Percentiles rank a stretch among this genome's conserved stretches.
phyloP scores from a whole-genome alignment of 2,329 filamentous ascomycete species.

The Dactylellina haptotyla region DNA sequence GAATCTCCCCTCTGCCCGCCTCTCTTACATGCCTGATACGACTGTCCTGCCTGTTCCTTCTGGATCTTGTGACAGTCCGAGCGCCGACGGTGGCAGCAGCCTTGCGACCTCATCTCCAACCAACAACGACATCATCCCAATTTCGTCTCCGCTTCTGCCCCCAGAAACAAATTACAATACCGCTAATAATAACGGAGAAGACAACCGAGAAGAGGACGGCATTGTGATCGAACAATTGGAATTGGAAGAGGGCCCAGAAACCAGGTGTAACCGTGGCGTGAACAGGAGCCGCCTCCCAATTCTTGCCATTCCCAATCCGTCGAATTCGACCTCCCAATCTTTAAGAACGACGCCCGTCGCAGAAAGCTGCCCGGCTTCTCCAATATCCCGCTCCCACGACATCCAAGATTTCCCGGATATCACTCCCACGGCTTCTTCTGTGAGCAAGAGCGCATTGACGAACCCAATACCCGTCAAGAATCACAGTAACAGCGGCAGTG shows the following conservation, averaged over 20 bases:
- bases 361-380: conserved; percentile 37
- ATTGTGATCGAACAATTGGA: background rate
- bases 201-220: background rate
- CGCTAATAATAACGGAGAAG: conserved; percentile 4
- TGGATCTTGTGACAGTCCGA: conserved; percentile 54
- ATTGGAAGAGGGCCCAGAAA: background rate
- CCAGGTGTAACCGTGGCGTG: background rate
- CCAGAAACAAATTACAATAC: background rate
- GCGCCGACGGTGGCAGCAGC: conserved; percentile 45
- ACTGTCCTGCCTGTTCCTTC: conserved; percentile 53
- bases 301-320: conserved; percentile 41
- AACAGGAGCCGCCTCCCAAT: conserved; percentile 28
- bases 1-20: conserved; percentile 27
- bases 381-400: conserved; percentile 31
- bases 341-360: conserved; percentile 30
- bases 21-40: conserved; percentile 54
- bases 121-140: conserved; percentile 22
- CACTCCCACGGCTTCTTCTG: background rate
- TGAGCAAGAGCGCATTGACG: background rate
- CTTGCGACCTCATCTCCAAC: conserved; percentile 30
- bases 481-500: background rate
- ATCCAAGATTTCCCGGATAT: background rate
- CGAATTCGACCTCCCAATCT: conserved; percentile 26
- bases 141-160: background rate
- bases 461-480: background rate